These are phyloP conservation scores for Neurospora sp. DNA, from an alignment of 495 filamentous ascomycete genomes.

Conservation along the genomic window DNA sequence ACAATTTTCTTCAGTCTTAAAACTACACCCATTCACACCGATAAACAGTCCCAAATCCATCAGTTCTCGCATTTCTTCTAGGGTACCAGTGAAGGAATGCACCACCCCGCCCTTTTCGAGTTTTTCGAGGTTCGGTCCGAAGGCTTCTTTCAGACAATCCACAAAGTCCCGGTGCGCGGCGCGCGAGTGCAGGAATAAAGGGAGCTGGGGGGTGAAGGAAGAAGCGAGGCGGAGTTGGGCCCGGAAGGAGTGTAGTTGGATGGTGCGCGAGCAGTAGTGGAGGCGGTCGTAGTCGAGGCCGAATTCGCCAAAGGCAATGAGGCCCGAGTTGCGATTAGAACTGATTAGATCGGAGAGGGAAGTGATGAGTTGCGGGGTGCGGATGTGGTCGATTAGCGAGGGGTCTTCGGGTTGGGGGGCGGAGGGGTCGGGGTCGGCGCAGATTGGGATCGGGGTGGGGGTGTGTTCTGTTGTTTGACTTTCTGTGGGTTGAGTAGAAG, in stretches of 20 bases:
- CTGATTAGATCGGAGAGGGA: conserved; percentile 36
- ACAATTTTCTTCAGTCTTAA: conserved; percentile 86
- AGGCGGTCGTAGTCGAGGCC: conserved; percentile 93
- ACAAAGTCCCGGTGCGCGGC: conserved; percentile 80
- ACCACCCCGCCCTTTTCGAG: conserved; percentile 70
- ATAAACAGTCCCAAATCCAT: conserved; percentile 71
- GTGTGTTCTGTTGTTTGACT: conserved; percentile 19
- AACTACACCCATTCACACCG: conserved; percentile 81
- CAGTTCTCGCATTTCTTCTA: conserved; percentile 69
- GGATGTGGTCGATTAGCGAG: conserved; percentile 21
- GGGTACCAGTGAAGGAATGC: conserved; percentile 82
- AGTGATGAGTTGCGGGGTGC: conserved; percentile 38
- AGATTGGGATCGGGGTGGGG: neutral
- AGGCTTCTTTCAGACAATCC: conserved; percentile 39
- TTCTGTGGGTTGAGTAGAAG: too few species aligned
- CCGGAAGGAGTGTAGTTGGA: conserved; percentile 77
- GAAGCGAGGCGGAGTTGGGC: conserved; percentile 52
- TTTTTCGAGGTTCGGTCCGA: conserved; percentile 35
- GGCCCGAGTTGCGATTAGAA: too few species aligned
- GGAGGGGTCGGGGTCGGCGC: conserved; percentile 29
- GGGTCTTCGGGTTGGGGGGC: conserved; percentile 30
- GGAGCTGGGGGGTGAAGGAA: too few species aligned
- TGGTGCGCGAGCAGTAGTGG: conserved; percentile 61
- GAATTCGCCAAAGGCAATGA: conserved; percentile 87
- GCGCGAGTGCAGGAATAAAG: conserved; percentile 64